Base-by-base conservation (phyloP, 2,329 filamentous ascomycete genomes). In the Claviceps fusiformis region DNA sequence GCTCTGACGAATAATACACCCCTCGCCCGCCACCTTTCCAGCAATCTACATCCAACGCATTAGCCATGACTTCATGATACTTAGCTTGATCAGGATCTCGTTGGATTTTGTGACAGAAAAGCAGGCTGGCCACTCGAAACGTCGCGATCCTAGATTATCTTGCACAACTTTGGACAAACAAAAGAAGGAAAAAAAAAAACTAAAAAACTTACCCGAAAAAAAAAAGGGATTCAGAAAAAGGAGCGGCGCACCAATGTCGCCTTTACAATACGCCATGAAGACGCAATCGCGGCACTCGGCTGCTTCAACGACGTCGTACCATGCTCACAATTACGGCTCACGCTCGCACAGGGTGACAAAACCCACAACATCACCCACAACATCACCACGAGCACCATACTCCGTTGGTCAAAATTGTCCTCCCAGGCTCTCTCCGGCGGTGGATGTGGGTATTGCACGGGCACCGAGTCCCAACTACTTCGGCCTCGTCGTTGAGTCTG, bases 381-480 rank as follows among this genome's bases (percentile, higher is more conserved):
- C 75, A 15, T 81, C 80, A 6, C 76, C 79, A 47, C 72, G 74
- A 52, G 69, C 72, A 58, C 71, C 76, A 19, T 73, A 75, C 57
- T 79, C 81, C 2, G 77, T 77, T 51, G 78, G 79, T 59, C 79
- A 83, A 64, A 66, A 73, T 27, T 70, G 76, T 39, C 75, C 79
- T 2, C 78, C 79, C 0, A 76, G 73, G 57, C 65, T 76, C 6
- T 77, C 78, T 2, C 75, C 76, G 2, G 65, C 60, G 31, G 64
- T 68, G 45, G 55, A 62, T 5, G 44, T 27, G 7, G 55, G 63
- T 2, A 72, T 75, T 45, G 65, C 64, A 17, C 73, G 76, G 58
- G 71, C 78, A 1, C 72, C 82, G 10, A 92, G 88, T 66, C 88
- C 89, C 13, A 95, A 91, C 67, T 95, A 95, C 70, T 95, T 95